phyloP scores from a whole-genome alignment of 345 rosid species.

The Eutrema japonicum region DNA sequence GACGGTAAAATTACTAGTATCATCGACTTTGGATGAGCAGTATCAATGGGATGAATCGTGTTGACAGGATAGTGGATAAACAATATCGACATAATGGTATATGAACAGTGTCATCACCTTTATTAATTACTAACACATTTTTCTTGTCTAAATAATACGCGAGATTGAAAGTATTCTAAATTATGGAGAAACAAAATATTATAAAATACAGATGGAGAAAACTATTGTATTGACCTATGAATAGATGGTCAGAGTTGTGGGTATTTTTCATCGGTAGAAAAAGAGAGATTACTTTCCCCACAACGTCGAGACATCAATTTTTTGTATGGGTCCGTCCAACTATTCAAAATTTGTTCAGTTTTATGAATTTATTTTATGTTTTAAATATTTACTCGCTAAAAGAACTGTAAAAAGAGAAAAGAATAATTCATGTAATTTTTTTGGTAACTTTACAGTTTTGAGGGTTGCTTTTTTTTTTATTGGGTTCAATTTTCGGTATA shows the following conservation, averaged over 20 bases:
- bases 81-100: too few relatives aligned
- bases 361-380: background rate
- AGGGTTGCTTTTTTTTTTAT: too few relatives aligned
- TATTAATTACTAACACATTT: too few relatives aligned
- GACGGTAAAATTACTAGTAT: too few relatives aligned
- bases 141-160: background rate
- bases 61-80: too few relatives aligned
- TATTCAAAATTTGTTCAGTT: background rate
- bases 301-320: conserved; percentile 30
- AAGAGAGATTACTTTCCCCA: conserved; percentile 27
- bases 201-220: background rate
- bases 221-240: conserved; percentile 17
- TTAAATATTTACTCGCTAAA: background rate
- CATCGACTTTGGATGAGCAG: too few relatives aligned
- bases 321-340: conserved; percentile 37
- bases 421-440: background rate
- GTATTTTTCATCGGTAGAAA: conserved; percentile 12
- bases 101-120: too few relatives aligned
- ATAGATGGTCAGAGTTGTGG: conserved; percentile 43
- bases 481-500: background rate
- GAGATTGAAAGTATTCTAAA: background rate
- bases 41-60: too few relatives aligned
- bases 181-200: background rate
- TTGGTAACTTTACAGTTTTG: background rate
- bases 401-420: background rate